Evolutionary conservation across 306 rosid species (phyloP), one percentile per base, ranked within the genome.

Genomic region (Citrullus amarus): DNA sequence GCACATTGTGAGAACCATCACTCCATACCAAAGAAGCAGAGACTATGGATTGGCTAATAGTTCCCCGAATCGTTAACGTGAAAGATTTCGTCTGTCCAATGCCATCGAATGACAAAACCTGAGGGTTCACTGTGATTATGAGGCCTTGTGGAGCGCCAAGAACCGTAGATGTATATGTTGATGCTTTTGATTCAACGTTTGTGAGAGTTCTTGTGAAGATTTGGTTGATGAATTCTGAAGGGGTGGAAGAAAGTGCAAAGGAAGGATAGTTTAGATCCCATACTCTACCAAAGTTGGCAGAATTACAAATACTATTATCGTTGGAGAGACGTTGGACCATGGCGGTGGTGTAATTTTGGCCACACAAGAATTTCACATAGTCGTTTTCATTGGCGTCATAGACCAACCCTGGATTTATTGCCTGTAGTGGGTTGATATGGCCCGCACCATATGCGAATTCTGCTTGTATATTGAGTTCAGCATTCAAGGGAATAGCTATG

Each of bases 361-460:
- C 78, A 16, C 92, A 86, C 43, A 88, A 76, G 66, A 83, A 88
- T 3, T 51, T 74, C 0, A 81, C 50, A 63, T 84, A 88, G 61
- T 86, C 88, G 9, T 2, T 13, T 84, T 75, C 82, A 0, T 6
- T 28, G 0, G 83, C 76, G 53, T 88, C 88, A 36, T 87, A 87
- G 17, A 87, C 62, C 78, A 84, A 72, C 9, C 86, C 81, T 0
- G 90, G 88, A 57, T 36, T 43, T 13, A 53, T 3, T 22, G 88
- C 88, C 32, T 79, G 50, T 3, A 34, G 10, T 6, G 83, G 89
- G 61, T 84, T n/a, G 6, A 88, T 16, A 39, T 57, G 85, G 22
- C 89, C 89, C 0, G 88, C 74, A 0, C 89, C 89, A 28, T 86
- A 86, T 10, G 89, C 86, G 0, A 88, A 67, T 57, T 88, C 91